A percentile compares a stretch with the other conserved stretches of the same genome.
These are phyloP conservation scores for Coniosporium apollinis DNA, from an alignment of 495 filamentous ascomycete genomes.

Conservation along the genomic window DNA sequence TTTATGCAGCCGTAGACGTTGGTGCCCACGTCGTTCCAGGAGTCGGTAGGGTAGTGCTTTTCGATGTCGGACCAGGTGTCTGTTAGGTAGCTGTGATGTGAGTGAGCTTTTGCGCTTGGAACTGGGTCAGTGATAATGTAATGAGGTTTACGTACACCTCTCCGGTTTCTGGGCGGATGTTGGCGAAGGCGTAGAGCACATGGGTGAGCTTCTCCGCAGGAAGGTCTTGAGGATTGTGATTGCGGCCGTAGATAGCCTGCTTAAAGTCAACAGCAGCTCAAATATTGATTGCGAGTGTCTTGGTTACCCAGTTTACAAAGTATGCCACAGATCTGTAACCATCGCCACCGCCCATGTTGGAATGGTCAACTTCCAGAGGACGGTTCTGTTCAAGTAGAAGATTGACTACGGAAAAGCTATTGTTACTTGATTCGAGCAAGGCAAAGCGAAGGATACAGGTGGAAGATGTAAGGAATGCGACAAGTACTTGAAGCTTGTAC, in stretches of 20 bases:
- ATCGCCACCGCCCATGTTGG: conserved; percentile 23
- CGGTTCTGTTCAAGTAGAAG: too few relatives aligned
- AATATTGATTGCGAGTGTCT: conserved; percentile 4
- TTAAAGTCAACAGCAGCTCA: background rate
- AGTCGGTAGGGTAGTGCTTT: conserved; percentile 77
- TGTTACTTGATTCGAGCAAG: too few relatives aligned
- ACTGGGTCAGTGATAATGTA: background rate
- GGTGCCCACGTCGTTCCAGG: conserved; percentile 40
- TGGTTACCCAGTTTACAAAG: conserved; percentile 61
- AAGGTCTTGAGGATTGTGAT: conserved; percentile 74
- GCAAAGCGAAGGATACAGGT: too few relatives aligned
- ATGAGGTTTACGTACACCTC: conserved; percentile 41
- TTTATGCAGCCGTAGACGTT: conserved; percentile 76
- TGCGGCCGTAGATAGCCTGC: conserved; percentile 71
- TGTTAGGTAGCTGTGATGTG: conserved; percentile 41
- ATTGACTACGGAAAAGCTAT: too few relatives aligned
- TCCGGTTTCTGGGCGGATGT: conserved; percentile 56
- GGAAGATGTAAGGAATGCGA: too few relatives aligned
- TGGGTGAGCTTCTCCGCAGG: conserved; percentile 82
- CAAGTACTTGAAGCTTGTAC: too few relatives aligned
- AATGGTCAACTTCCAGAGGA: too few relatives aligned
- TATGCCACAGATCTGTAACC: conserved; percentile 61
- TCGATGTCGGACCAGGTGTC: conserved; percentile 71
- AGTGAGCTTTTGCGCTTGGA: conserved; percentile 1
- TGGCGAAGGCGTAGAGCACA: conserved; percentile 80